These are phyloP conservation scores for Trametes sp. DNA, from an alignment of 1,284 basidiomycete genomes.

Conservation along the genomic window DNA sequence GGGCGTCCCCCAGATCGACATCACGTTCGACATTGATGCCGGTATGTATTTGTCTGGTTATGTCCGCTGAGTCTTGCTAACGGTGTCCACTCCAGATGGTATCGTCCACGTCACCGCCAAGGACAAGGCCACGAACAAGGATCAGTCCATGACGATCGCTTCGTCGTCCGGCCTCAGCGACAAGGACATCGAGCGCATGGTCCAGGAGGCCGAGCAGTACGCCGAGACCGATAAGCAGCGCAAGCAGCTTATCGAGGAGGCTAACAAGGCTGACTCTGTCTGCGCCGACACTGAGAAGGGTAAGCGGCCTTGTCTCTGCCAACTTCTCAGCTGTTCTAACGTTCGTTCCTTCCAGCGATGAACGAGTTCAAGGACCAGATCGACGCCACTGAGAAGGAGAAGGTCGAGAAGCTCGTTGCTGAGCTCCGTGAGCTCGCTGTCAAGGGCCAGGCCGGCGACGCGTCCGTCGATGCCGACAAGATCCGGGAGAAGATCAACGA, in stretches of 20 bases:
- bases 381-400: constrained; percentile 91
- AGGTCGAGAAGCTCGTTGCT: constrained; percentile 85
- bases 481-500: constrained; percentile 95
- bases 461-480: constrained; percentile 80
- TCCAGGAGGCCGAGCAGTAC: constrained; percentile 92
- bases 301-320: constrained; percentile 41
- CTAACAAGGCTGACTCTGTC: constrained; percentile 97
- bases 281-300: constrained; percentile 96
- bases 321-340: constrained; percentile 1
- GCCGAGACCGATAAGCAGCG: constrained; percentile 93
- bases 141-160: constrained; percentile 97
- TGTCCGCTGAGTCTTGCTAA: background rate
- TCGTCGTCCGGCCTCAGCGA: constrained; percentile 97
- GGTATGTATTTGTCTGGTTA: constrained; percentile 54
- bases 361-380: constrained; percentile 98
- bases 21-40: constrained; percentile 98
- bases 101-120: constrained; percentile 98
- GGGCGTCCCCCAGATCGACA: constrained; percentile 98
- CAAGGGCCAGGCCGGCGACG: constrained; percentile 92
- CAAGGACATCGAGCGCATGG: constrained; percentile 98
- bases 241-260: constrained; percentile 91
- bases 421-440: constrained; percentile 92
- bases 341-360: constrained; percentile 66
- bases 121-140: constrained; percentile 97
- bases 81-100: constrained; percentile 62